Conservation (phyloP, 2,329 filamentous ascomycete species). For the Botrytis paeoniae region DNA sequence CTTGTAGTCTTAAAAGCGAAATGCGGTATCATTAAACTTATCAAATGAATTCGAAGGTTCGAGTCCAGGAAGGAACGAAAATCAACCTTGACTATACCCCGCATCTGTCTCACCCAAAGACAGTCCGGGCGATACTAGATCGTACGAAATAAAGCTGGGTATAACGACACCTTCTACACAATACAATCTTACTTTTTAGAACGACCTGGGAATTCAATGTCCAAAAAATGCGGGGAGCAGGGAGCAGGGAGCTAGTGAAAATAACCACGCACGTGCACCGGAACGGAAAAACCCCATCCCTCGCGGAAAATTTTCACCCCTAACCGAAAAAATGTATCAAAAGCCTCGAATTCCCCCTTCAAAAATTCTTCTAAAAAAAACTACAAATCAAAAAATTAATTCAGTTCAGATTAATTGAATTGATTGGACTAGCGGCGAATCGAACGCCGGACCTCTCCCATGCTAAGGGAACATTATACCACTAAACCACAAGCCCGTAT, state of each 20-base stretch:
- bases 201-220: too few species aligned
- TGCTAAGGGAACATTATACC: slow-evolving; percentile 1
- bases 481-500: not conserved
- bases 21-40: not conserved
- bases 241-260: too few species aligned
- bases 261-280: not conserved
- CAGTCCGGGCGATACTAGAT: not conserved
- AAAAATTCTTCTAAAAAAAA: too few species aligned
- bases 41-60: not conserved
- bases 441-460: not conserved
- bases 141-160: not conserved
- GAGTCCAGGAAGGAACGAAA: not conserved
- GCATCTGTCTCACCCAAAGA: not conserved
- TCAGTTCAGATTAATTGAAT: too few species aligned
- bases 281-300: not conserved
- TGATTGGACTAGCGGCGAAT: not conserved
- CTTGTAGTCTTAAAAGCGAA: not conserved
- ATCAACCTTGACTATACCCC: not conserved
- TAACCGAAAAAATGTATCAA: not conserved
- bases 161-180: not conserved
- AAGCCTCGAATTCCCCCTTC: too few species aligned
- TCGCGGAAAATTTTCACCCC: not conserved
- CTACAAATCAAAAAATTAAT: too few species aligned
- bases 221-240: too few species aligned
- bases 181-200: too few species aligned